Evolutionary conservation across 257 asterid genomes (phyloP).

Genomic region (Solanum corneliomulleri): DNA sequence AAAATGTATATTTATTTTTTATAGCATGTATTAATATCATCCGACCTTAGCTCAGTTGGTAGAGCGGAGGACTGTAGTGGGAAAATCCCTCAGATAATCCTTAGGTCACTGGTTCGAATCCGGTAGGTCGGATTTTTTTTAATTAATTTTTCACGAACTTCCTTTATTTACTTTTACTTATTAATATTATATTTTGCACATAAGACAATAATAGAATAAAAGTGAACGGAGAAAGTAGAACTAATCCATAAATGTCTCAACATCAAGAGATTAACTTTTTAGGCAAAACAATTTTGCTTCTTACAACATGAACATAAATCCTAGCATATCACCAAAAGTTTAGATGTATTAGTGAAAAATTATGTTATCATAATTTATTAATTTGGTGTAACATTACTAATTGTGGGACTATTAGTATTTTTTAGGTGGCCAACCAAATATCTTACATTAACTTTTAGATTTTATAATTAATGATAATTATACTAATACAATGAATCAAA

Average conservation of each 20-base stretch:
- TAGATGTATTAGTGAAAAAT: not conserved
- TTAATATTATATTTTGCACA: no score
- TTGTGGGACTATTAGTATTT: not conserved
- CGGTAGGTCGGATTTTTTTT: not conserved
- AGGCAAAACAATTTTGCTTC: not conserved
- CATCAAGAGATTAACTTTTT: not conserved
- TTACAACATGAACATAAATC: not conserved
- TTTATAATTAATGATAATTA: not conserved
- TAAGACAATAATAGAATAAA: not conserved
- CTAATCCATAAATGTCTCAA: not conserved
- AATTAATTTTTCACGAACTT: not conserved
- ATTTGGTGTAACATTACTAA: not conserved
- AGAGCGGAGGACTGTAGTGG: conserved; percentile 3
- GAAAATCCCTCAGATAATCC: not conserved
- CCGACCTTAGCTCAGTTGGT: conserved; percentile 2
- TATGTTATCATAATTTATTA: not conserved
- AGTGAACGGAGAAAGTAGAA: rapidly evolving
- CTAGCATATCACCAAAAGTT: not conserved
- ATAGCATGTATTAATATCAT: rapidly evolving
- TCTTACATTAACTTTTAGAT: not conserved
- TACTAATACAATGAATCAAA: not conserved
- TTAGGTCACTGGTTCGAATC: conserved; percentile 2
- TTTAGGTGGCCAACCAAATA: not conserved
- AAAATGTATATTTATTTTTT: not conserved
- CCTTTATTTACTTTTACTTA: not conserved